Evolutionary conservation across 106 monocot species (phyloP).

Genomic region (Acorus gramineus): DNA sequence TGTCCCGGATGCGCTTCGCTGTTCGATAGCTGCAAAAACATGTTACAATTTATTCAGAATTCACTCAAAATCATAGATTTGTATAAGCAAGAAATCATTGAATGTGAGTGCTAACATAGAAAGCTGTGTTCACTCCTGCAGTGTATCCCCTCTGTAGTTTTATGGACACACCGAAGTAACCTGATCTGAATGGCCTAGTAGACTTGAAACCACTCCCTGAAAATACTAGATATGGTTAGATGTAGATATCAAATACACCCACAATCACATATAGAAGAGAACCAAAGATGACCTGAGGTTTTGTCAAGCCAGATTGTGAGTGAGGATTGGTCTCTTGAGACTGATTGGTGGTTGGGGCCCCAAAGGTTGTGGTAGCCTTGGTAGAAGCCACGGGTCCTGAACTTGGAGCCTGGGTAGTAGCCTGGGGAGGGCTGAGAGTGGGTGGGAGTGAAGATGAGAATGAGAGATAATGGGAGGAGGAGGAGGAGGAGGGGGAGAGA

Average conservation of each 20-base stretch:
- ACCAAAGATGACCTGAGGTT: slow-evolving; percentile 26
- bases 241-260: too few species aligned
- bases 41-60: background rate
- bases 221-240: background rate
- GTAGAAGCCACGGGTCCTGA: slow-evolving; percentile 21
- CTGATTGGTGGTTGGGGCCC: slow-evolving; percentile 44
- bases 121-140: slow-evolving; percentile 62
- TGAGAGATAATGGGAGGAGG: slow-evolving; percentile 5
- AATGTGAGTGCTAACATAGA: slow-evolving; percentile 37
- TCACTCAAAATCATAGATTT: background rate
- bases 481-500: slow-evolving; percentile 8
- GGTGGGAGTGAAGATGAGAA: slow-evolving; percentile 6
- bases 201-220: slow-evolving; percentile 70
- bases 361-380: slow-evolving; percentile 38
- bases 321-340: slow-evolving; percentile 36
- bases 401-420: slow-evolving; percentile 54
- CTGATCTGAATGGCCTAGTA: slow-evolving; percentile 31
- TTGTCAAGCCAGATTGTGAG: slow-evolving; percentile 52
- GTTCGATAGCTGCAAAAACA: slow-evolving; percentile 39
- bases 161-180: slow-evolving; percentile 58
- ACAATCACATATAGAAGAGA: background rate
- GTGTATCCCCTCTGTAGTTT: slow-evolving; percentile 70
- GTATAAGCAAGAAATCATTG: background rate
- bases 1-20: slow-evolving; percentile 52
- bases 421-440: slow-evolving; percentile 59